Base-by-base conservation (phyloP, 306 rosid species). In the Prunus mume region DNA sequence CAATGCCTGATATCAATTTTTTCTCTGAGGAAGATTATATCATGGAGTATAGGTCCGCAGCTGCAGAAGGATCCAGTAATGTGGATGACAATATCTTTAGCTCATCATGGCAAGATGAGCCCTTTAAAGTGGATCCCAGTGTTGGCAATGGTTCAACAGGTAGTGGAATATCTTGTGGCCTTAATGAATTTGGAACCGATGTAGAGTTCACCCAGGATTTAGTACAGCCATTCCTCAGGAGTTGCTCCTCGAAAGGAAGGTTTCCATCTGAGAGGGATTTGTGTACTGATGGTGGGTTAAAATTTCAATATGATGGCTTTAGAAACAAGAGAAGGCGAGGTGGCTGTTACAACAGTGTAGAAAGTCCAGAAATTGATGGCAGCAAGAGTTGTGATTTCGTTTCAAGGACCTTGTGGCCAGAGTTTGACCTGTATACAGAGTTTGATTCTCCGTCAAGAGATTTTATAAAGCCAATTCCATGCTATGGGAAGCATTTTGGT, bases 161-260 rank as follows among this genome's bases (percentile, higher is more conserved):
- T 73, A 64, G 68, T 69, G 82, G 79, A 64, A 76, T 68, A 72
- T 58, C 77, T 76, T 52, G 74, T 74, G 87, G 78, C 60, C 72
- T 17, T 74, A 74, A 60, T 76, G 86, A 81, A 32, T 68, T 71
- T 15, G 34, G 80, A 62, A 58, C 78, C 68, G 82, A 80, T 80
- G 65, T 76, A 75, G 81, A 78, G 49, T 34, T 80, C 79, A 70
- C 68, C 60, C 65, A 76, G 80, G 83, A 79, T 73, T 64, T 77
- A 74, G 86, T 76, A 73, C 82, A 74, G 76, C 91, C 97, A 30
- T 85, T 88, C 58, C 85, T 89, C 68, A 84, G 68, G 84, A 83
- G 89, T 60, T 90, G 93, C 84, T 87, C 93, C 76, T 66, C 71
- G 28, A 80, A 24, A 80, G 71, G 81, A 73, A 76, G 80, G 61